A percentile compares a stretch with the other conserved stretches of the same genome.
Conservation (phyloP, 306 rosid species). For the Alnus rubra region DNA sequence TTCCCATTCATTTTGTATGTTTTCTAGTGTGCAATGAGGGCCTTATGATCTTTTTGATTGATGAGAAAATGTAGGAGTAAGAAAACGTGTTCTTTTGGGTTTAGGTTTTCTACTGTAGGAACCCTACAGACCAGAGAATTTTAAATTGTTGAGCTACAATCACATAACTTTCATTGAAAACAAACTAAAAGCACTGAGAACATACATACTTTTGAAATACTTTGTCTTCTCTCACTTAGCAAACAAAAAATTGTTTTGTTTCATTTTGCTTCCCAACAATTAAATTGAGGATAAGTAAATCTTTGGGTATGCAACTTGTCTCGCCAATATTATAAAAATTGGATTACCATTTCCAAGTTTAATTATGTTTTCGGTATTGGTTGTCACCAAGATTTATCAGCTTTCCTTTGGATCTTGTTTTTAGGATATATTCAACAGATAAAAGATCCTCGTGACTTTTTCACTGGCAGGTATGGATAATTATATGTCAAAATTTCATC, state of each 20-base stretch:
- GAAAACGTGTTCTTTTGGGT: background rate
- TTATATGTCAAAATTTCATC: background rate
- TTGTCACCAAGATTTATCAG: constrained; percentile 13
- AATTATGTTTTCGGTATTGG: background rate
- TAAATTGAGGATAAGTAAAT: background rate
- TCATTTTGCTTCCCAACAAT: background rate
- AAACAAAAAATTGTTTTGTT: background rate
- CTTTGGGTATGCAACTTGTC: background rate
- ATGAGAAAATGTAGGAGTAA: background rate
- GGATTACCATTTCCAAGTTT: constrained; percentile 10
- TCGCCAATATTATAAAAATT: background rate
- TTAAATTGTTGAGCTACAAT: no score
- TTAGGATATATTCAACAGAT: constrained; percentile 73
- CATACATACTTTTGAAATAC: no score
- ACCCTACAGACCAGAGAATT: background rate
- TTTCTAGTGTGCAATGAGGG: background rate
- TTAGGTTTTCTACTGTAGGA: background rate
- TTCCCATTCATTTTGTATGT: no score
- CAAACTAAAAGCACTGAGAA: background rate
- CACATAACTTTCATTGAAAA: background rate
- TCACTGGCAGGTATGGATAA: constrained; percentile 74
- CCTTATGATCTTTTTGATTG: background rate
- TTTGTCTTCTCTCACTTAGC: background rate
- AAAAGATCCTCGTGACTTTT: constrained; percentile 54
- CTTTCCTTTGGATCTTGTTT: constrained; percentile 24